A percentile compares a stretch with the other conserved stretches of the same genome.
Conservation (phyloP, 495 filamentous ascomycete genomes). For the Copromyces sp. region DNA sequence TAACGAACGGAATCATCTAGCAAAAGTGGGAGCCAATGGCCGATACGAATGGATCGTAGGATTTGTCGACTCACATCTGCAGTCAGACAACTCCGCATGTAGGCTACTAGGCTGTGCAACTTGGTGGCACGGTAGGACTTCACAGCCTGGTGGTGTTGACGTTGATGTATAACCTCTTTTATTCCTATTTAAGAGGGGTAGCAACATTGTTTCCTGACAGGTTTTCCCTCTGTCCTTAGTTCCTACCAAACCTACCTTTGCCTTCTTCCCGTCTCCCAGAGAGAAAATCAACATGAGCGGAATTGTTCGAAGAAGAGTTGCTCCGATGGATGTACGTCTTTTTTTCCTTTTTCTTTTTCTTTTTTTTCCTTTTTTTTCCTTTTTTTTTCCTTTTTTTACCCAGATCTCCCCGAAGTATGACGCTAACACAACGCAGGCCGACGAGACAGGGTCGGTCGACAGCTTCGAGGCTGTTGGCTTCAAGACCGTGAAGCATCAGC, state of each 20-base stretch:
- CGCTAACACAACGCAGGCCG: background rate
- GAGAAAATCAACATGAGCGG: background rate
- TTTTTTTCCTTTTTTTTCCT: background rate
- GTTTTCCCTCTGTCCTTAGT: background rate
- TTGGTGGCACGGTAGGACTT: background rate
- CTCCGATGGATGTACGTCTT: background rate
- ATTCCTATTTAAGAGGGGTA: background rate
- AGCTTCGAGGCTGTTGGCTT: slow-evolving; percentile 20
- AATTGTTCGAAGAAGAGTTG: background rate
- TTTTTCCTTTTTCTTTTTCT: background rate
- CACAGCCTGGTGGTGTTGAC: background rate
- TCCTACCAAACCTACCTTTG: background rate
- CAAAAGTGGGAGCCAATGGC: background rate
- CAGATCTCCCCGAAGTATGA: background rate
- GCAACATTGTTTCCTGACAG: background rate
- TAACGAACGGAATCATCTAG: background rate
- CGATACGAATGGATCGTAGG: background rate
- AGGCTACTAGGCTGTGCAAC: background rate
- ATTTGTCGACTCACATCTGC: background rate
- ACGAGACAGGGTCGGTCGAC: slow-evolving; percentile 8
- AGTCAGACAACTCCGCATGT: background rate
- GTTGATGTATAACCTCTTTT: background rate
- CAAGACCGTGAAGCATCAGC: background rate
- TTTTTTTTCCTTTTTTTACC: background rate
- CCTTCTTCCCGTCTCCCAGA: background rate